A percentile compares a stretch with the other conserved stretches of the same genome.
Evolutionary conservation across 1,139 yeast genomes (phyloP).

Genomic region (Suhomyces atakaporum): DNA sequence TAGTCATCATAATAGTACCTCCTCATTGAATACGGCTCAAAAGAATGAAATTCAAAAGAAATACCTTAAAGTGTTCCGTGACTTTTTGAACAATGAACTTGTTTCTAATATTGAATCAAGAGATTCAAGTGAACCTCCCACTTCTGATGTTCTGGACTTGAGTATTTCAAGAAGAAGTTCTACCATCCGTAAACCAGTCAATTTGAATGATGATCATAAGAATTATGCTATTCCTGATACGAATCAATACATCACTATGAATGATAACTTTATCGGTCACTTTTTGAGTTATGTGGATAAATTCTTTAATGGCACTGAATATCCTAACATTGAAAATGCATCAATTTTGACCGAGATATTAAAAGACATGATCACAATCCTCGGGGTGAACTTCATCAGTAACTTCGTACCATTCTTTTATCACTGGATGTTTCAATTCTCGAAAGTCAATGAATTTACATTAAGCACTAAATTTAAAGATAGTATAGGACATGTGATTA

Average conservation of each 20-base stretch:
- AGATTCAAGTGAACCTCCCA: constrained; percentile 5
- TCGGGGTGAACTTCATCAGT: constrained; percentile 49
- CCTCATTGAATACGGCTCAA: constrained; percentile 24
- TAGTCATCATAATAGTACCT: constrained; percentile 7
- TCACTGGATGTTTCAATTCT: constrained; percentile 42
- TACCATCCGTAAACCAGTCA: constrained; percentile 4
- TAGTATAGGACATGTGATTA: constrained; percentile 37
- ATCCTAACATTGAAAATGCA: constrained; percentile 25
- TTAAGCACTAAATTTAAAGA: constrained; percentile 28
- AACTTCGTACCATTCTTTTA: constrained; percentile 51
- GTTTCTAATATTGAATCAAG: constrained; percentile 7
- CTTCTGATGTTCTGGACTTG: constrained; percentile 1
- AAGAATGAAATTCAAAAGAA: constrained; percentile 34
- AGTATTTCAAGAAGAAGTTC: constrained; percentile 3
- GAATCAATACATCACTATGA: constrained; percentile 38
- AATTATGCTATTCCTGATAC: constrained; percentile 38
- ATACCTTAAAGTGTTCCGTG: constrained; percentile 36
- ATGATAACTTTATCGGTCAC: constrained; percentile 39
- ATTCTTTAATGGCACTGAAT: constrained; percentile 27
- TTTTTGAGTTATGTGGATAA: constrained; percentile 38
- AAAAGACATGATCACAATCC: constrained; percentile 30
- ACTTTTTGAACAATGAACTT: constrained; percentile 38
- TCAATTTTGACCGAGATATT: constrained; percentile 29
- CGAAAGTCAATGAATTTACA: constrained; percentile 16
- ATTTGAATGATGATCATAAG: constrained; percentile 20